These are phyloP conservation scores for Atkinsonella texensis DNA, from an alignment of 2,329 filamentous ascomycete species.

Conservation along the genomic window DNA sequence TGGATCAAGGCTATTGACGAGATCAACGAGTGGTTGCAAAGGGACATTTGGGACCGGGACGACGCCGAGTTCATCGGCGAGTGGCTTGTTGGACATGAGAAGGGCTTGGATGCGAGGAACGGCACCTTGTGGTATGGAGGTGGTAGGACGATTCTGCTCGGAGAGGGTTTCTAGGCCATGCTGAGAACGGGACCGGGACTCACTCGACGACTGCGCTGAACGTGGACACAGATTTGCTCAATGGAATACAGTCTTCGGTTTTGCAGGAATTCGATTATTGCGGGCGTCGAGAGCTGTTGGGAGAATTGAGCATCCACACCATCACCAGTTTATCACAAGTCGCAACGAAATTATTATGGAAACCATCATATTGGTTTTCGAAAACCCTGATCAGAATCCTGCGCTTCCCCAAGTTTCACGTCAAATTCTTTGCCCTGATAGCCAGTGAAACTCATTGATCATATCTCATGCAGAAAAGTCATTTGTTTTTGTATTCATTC, in stretches of 20 bases:
- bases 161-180: slow-evolving; percentile 45
- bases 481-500: slow-evolving; percentile 21
- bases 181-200: background rate
- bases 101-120: slow-evolving; percentile 61
- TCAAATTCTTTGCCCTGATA: background rate
- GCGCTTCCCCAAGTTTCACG: background rate
- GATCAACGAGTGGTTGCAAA: slow-evolving; percentile 64
- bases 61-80: slow-evolving; percentile 43
- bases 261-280: background rate
- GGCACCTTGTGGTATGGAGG: slow-evolving; percentile 82
- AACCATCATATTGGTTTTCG: background rate
- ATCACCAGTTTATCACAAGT: background rate
- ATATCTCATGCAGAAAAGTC: slow-evolving; percentile 8
- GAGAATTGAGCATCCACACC: too few relatives aligned
- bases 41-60: slow-evolving; percentile 53
- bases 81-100: slow-evolving; percentile 82
- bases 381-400: background rate
- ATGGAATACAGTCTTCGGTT: background rate
- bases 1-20: slow-evolving; percentile 62
- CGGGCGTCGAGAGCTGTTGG: background rate
- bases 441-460: background rate
- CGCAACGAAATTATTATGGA: background rate
- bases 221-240: background rate
- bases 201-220: too few relatives aligned
- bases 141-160: slow-evolving; percentile 54